Percentiles rank a stretch among this genome's conserved stretches.
Conservation (phyloP, 768 basidiomycete species). For the Mycena olivaceomarginata region DNA sequence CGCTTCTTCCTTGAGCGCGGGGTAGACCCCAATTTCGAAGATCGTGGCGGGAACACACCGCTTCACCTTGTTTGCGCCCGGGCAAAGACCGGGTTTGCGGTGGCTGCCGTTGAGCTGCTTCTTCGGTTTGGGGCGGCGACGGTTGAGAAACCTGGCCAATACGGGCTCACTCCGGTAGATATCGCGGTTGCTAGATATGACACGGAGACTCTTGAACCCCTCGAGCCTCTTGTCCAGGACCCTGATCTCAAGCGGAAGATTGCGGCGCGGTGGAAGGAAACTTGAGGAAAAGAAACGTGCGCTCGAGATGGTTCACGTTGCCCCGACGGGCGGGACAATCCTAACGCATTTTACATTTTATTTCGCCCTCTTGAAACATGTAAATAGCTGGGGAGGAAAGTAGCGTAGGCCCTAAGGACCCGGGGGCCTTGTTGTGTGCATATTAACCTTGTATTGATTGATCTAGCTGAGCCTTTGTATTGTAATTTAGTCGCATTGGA, state of each 20-base stretch:
- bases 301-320: too few species aligned
- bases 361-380: too few species aligned
- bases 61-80: neutral
- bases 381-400: too few species aligned
- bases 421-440: too few species aligned
- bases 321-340: too few species aligned
- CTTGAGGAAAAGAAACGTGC: neutral
- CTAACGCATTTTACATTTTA: too few species aligned
- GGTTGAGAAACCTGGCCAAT: neutral
- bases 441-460: too few species aligned
- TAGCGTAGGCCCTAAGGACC: too few species aligned
- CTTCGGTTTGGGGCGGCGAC: neutral
- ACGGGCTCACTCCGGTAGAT: neutral
- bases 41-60: neutral
- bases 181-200: neutral
- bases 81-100: too few species aligned
- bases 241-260: neutral
- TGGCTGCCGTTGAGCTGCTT: neutral
- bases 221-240: neutral
- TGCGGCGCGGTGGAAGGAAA: neutral
- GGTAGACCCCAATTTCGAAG: neutral
- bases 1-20: neutral
- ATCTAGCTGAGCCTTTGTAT: too few species aligned
- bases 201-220: neutral
- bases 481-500: too few species aligned